Evolutionary conservation across 768 basidiomycete species (phyloP), one percentile per base, ranked within the genome.

Genomic region (Podaxis mareebaensis): DNA sequence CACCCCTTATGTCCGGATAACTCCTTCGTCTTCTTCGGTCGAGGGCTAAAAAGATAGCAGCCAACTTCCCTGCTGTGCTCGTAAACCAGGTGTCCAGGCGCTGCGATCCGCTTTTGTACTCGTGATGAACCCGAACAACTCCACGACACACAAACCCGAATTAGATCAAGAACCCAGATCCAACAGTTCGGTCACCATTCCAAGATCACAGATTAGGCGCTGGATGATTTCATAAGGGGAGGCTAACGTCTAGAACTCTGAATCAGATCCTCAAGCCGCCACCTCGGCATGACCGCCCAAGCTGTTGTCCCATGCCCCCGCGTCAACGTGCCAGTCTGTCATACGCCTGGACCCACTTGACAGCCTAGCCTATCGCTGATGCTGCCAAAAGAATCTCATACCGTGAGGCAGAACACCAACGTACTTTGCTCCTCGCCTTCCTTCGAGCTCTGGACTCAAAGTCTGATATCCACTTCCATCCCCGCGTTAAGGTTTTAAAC

Each of bases 291-390:
- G n/a, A 38, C 54, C 22, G 11, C 1, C n/a, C 53, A 54, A 54
- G 22, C 53, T 28, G 36, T 56, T 20, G 12, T 56, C 30, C 38
- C 54, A 10, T 51, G 20, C 24, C 12, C 24, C 48, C 44, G 48
- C 58, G n/a, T 49, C 42, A 58, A 49, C 58, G 13, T 48, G 38
- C 54, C 4, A 28, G 49, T 51, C 24, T 39, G 12, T 56, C 54
- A 46, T 58, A 39, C 58, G 58, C 58, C 58, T 59, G 58, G 58
- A 59, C 58, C 58, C 48, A 59, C 58, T 36, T 36, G 15, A 13
- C 48, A 38, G 58, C 46, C 48, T 38, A 59, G 36, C 58, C 24
- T 22, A 22, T 51, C 58, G 58, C 58, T 48, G 17, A 28, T 26
- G 28, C 30, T 17, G 12, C 26, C 20, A 40, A 30, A 56, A 40